phyloP scores from a whole-genome alignment of 345 rosid species.

The Moricandia arvensis region DNA sequence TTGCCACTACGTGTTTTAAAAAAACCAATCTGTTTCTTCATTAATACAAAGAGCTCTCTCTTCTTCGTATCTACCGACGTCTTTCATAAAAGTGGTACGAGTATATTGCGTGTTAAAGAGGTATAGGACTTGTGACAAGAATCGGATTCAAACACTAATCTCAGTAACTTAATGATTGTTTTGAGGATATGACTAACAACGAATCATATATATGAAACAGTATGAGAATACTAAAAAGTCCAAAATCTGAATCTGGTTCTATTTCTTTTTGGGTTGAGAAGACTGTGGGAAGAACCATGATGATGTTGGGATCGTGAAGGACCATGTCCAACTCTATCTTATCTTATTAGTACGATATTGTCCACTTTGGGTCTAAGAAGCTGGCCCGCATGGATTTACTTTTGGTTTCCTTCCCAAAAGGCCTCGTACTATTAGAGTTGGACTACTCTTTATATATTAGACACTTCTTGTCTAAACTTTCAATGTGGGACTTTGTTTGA shows the following conservation, averaged over 20 bases:
- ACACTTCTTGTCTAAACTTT: too few species aligned
- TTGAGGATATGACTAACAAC: too few species aligned
- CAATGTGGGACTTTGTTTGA: too few species aligned
- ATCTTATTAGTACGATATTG: too few species aligned
- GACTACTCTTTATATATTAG: too few species aligned
- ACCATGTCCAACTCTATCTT: too few species aligned
- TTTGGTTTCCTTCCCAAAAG: too few species aligned
- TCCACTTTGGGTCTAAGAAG: too few species aligned
- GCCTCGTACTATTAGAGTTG: too few species aligned
- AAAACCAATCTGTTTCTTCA: constrained; percentile 2
- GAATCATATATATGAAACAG: not conserved
- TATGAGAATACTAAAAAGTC: not conserved
- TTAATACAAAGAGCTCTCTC: not conserved
- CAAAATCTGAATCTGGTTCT: not conserved
- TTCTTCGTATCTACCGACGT: constrained; percentile 27
- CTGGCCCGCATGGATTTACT: too few species aligned
- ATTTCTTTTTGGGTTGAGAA: not conserved
- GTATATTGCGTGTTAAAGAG: constrained; percentile 16
- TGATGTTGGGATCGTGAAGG: not conserved
- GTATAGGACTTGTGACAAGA: not conserved
- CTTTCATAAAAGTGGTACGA: constrained; percentile 10
- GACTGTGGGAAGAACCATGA: too few species aligned
- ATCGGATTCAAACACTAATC: constrained; percentile 32
- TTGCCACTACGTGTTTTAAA: constrained; percentile 20
- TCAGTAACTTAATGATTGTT: not conserved